A percentile compares a stretch with the other conserved stretches of the same genome.
These are phyloP conservation scores for Alternaria brassicae DNA, from an alignment of 2,329 filamentous ascomycete species.

Conservation along the genomic window DNA sequence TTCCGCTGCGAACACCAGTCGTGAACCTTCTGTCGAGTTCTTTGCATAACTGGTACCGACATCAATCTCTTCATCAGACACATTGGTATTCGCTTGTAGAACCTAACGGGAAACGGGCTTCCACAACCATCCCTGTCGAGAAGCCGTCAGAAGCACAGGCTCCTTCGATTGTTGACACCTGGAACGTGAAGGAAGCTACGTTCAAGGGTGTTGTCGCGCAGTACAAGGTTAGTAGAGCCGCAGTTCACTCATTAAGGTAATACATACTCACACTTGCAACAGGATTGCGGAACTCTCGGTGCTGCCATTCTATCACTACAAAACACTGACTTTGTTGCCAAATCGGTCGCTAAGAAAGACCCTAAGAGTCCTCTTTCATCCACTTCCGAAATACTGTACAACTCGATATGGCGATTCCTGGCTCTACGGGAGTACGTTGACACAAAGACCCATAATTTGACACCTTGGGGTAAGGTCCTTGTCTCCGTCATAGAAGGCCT, in stretches of 20 bases:
- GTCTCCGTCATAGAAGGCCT: constrained; percentile 71
- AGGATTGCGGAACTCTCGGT: constrained; percentile 55
- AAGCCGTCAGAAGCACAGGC: constrained; percentile 60
- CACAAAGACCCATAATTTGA: constrained; percentile 74
- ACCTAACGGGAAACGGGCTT: constrained; percentile 41
- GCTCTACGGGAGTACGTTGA: constrained; percentile 88
- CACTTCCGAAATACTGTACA: constrained; percentile 74
- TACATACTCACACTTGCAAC: constrained; percentile 16
- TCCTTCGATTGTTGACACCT: constrained; percentile 64
- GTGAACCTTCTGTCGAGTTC: constrained; percentile 79
- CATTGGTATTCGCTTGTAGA: constrained; percentile 72
- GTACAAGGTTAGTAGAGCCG: constrained; percentile 25
- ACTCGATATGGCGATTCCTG: constrained; percentile 86
- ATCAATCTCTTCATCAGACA: constrained; percentile 76
- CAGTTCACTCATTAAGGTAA: not conserved
- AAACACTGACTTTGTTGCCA: constrained; percentile 72
- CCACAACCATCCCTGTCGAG: constrained; percentile 67
- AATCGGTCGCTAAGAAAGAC: constrained; percentile 68
- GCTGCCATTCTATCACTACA: constrained; percentile 66
- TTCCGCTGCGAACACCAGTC: constrained; percentile 76
- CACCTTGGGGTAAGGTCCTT: constrained; percentile 79
- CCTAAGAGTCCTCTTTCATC: constrained; percentile 58
- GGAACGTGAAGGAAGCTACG: constrained; percentile 73
- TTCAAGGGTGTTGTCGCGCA: constrained; percentile 54
- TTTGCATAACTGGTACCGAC: constrained; percentile 82